These are phyloP conservation scores for Ogataea nitratoaversa DNA, from an alignment of 805 yeast genomes.

Conservation along the genomic window DNA sequence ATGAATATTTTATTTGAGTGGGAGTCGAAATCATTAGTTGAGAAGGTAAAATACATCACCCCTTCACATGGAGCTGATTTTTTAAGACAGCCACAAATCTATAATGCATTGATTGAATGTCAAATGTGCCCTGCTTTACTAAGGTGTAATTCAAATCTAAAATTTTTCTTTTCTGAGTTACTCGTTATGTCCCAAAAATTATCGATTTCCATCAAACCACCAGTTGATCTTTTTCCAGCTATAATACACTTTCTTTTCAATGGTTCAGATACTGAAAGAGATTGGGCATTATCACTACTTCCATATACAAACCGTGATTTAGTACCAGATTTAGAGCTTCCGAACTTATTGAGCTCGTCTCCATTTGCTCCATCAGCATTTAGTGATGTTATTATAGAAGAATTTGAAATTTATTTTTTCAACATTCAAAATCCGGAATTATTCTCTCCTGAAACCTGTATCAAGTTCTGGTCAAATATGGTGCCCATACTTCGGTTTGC, in stretches of 20 bases:
- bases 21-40: constrained; percentile 22
- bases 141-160: constrained; percentile 34
- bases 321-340: no score
- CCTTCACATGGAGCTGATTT: constrained; percentile 20
- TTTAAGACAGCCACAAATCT: constrained; percentile 28
- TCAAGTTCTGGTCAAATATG: constrained; percentile 45
- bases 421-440: constrained; percentile 49
- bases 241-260: constrained; percentile 50
- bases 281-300: constrained; percentile 43
- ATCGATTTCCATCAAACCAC: constrained; percentile 8
- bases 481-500: constrained; percentile 33
- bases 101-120: constrained; percentile 40
- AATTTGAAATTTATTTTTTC: constrained; percentile 47
- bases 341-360: no score
- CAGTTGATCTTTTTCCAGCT: constrained; percentile 40
- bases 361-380: neutral
- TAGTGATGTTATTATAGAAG: constrained; percentile 45
- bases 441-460: constrained; percentile 40
- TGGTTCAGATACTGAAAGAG: constrained; percentile 42
- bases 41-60: constrained; percentile 10
- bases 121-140: constrained; percentile 49
- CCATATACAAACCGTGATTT: constrained; percentile 18
- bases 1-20: constrained; percentile 21
- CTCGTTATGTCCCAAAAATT: constrained; percentile 26
- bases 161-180: constrained; percentile 34